Base-by-base conservation (phyloP, 441 rosid genomes). In the Mallotus repandus region DNA sequence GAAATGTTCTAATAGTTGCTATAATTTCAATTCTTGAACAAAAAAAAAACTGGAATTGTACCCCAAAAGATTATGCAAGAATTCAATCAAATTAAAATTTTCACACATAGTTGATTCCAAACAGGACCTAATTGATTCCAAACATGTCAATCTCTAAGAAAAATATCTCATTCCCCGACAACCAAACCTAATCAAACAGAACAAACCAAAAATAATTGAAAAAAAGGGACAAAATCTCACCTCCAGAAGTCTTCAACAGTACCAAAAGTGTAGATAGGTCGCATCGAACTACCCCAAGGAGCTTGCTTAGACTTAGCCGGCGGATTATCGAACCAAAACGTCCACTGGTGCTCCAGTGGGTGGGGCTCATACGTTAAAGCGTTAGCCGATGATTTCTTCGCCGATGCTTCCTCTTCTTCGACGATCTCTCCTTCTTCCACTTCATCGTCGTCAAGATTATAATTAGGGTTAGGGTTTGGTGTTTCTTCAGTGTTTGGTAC, bases 321-420 rank as follows among this genome's bases (percentile, higher is more conserved):
- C 2, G 90, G 91, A 52, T 84, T 89, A 70, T 93, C 97, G 69
- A 91, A 93, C 97, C 99, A 93, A 78, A 90, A 91, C 21, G 97
- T 91, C 98, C 97, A 93, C 0, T 87, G 81, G 60, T 87, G 89
- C 76, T 89, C 93, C 49, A 93, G 91, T 0, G 85, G 94, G 76
- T 93, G 93, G 10, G 88, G 78, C 76, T 87, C 73, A 64, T 81
- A 74, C 9, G 71, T 73, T 19, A 48, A 66, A 14, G 67, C 76
- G 70, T 70, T 76, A 61, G 76, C 71, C 52, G 80, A 38, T 66
- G 58, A 75, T 4, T 74, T 67, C 29, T 71, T 72, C 11, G 56
- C 68, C 12, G 41, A 38, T 6, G 41, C 5, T 38, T 35, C 72
- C 78, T 60, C 76, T 12, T 57, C 68, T 16, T 45, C 75, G 75